phyloP scores from a whole-genome alignment of 176 grass and related monocot genomes.

The Cenchrus americanus region DNA sequence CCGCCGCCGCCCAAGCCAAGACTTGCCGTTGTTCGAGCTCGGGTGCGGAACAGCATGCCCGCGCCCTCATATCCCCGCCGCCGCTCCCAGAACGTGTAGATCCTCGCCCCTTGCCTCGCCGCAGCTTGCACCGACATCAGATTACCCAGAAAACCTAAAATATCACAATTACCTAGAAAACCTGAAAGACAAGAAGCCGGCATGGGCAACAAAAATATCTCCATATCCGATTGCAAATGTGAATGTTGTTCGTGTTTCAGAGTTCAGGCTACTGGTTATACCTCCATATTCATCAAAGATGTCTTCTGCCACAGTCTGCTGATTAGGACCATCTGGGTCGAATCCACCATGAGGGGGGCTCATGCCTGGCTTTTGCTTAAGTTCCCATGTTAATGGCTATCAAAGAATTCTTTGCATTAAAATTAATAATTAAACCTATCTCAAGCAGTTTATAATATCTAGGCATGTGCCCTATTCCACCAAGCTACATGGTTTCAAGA shows the following conservation, averaged over 20 bases:
- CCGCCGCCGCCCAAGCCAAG: no score
- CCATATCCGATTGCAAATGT: no score
- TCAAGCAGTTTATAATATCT: conserved; percentile 6
- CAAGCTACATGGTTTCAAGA: not conserved
- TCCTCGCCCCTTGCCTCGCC: no score
- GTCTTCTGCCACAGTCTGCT: conserved; percentile 95
- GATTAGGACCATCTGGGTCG: conserved; percentile 89
- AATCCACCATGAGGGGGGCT: conserved; percentile 93
- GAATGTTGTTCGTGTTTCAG: not conserved
- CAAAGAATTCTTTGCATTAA: conserved; percentile 29
- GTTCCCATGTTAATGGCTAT: conserved; percentile 94
- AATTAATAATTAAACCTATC: conserved; percentile 13
- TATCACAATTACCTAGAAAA: conserved; percentile 71
- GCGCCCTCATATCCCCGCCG: no score
- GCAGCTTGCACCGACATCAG: no score
- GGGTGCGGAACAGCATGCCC: no score
- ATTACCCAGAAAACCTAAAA: not conserved
- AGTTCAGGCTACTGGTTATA: conserved; percentile 31
- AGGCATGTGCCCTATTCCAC: not conserved
- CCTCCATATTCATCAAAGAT: conserved; percentile 98
- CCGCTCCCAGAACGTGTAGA: no score
- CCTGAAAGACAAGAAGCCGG: conserved; percentile 51
- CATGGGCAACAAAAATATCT: not conserved
- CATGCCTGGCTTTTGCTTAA: conserved; percentile 94
- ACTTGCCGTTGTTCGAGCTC: no score